Evolutionary conservation across 2,329 filamentous ascomycete genomes (phyloP).

Genomic region (Chrysoporthe austroafricana): DNA sequence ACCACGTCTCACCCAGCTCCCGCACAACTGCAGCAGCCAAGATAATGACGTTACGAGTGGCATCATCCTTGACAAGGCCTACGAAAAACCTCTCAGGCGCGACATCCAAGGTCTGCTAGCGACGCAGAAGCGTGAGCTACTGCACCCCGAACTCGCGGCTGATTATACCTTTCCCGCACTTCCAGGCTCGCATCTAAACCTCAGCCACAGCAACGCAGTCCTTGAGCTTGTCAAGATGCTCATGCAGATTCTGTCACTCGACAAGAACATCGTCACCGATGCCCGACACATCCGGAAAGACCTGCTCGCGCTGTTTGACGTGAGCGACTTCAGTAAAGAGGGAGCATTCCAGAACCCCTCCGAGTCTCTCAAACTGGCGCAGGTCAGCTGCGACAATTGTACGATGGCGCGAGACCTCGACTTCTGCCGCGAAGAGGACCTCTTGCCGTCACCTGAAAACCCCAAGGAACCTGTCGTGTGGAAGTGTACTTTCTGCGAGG

Average conservation of each 20-base stretch:
- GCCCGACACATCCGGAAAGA: conserved; percentile 88
- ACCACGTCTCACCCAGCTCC: conserved; percentile 61
- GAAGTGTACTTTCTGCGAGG: conserved; percentile 77
- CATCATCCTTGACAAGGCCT: conserved; percentile 76
- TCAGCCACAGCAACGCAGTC: conserved; percentile 64
- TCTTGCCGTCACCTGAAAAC: conserved; percentile 57
- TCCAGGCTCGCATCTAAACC: conserved; percentile 67
- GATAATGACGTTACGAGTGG: conserved; percentile 64
- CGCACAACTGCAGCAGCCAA: conserved; percentile 52
- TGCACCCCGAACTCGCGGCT: conserved; percentile 83
- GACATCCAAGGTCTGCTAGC: conserved; percentile 81
- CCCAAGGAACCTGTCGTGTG: conserved; percentile 49
- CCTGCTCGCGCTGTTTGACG: conserved; percentile 85
- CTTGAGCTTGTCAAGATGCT: conserved; percentile 91
- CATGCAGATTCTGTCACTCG: conserved; percentile 89
- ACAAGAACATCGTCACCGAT: conserved; percentile 88
- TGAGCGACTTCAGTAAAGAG: conserved; percentile 89
- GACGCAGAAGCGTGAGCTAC: conserved; percentile 83
- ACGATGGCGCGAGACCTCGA: conserved; percentile 88
- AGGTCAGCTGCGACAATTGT: conserved; percentile 87
- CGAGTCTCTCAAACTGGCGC: conserved; percentile 70
- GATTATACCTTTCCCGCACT: conserved; percentile 87
- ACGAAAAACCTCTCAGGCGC: conserved; percentile 89
- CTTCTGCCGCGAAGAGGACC: conserved; percentile 84
- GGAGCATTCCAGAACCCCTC: conserved; percentile 89